Evolutionary conservation across 768 basidiomycete species (phyloP).

Genomic region (Russula brevipes): DNA sequence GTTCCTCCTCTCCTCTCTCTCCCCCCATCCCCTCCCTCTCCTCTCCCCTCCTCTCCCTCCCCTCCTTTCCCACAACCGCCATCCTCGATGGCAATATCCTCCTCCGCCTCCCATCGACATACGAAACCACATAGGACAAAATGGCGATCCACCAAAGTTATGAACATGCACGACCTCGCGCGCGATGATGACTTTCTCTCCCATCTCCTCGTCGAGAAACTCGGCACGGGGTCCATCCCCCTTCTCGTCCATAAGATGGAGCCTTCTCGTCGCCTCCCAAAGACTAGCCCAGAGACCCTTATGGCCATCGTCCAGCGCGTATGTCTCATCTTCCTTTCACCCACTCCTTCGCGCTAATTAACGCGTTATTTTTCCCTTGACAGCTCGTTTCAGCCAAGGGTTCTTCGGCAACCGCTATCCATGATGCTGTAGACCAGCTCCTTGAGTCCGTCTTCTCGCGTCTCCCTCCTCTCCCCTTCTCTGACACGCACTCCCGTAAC

Average conservation of each 20-base stretch:
- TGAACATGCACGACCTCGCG: constrained; percentile 87
- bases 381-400: constrained; percentile 59
- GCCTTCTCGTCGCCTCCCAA: constrained; percentile 66
- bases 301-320: constrained; percentile 76
- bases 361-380: constrained; percentile 23
- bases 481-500: neutral
- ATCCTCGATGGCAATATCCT: constrained; percentile 8
- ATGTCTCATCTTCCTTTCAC: constrained; percentile 30
- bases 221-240: constrained; percentile 75
- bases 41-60: neutral
- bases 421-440: constrained; percentile 72
- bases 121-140: constrained; percentile 4
- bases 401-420: constrained; percentile 52
- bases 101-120: neutral
- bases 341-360: constrained; percentile 18
- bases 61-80: constrained; percentile 4
- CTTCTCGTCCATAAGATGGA: constrained; percentile 91
- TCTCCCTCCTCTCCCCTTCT: constrained; percentile 27
- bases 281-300: constrained; percentile 63
- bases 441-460: constrained; percentile 52
- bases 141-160: constrained; percentile 83
- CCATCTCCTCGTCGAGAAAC: constrained; percentile 83
- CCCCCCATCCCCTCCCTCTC: constrained; percentile 9
- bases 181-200: constrained; percentile 89
- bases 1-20: neutral